Evolutionary conservation across 345 rosid species (phyloP), one percentile per base, ranked within the genome.

Genomic region (Salix purpurea): DNA sequence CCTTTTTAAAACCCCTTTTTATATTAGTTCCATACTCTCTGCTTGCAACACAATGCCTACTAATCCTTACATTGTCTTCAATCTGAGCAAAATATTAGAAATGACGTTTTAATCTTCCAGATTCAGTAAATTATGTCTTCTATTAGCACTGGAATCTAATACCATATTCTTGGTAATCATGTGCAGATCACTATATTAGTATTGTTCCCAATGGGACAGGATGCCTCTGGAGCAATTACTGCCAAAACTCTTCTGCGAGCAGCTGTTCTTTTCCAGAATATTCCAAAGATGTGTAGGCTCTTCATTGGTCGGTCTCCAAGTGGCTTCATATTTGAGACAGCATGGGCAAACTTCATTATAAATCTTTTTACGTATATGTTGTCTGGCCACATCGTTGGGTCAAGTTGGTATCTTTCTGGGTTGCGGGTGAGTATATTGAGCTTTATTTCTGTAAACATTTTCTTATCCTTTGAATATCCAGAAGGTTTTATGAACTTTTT

Each of bases 311-410:
- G 84, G 78, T 87, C 99, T 72, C 89, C 94, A 8, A 83, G 77
- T 0, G 93, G 94, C 61, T 90, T 92, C 77, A 80, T 90, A 75
- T 90, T 95, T 86, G 96, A 95, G 90, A 91, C 97, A 2, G 94
- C 96, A 60, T 86, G 91, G 96, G 93, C 90, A 61, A 95, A 89
- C 78, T n/a, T n/a, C n/a, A n/a, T n/a, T n/a, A n/a, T n/a, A n/a
- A n/a, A n/a, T n/a, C n/a, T n/a, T n/a, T n/a, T n/a, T n/a, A n/a
- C n/a, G n/a, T n/a, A n/a, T n/a, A n/a, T n/a, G n/a, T n/a, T n/a
- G n/a, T n/a, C n/a, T n/a, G n/a, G n/a, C n/a, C n/a, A n/a, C n/a
- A n/a, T n/a, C n/a, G n/a, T n/a, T n/a, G n/a, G n/a, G n/a, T n/a
- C n/a, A n/a, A n/a, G n/a, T n/a, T n/a, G n/a, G n/a, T n/a, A n/a